These are phyloP conservation scores for Melanogaster broomeanus DNA, from an alignment of 768 basidiomycete species.

Conservation along the genomic window DNA sequence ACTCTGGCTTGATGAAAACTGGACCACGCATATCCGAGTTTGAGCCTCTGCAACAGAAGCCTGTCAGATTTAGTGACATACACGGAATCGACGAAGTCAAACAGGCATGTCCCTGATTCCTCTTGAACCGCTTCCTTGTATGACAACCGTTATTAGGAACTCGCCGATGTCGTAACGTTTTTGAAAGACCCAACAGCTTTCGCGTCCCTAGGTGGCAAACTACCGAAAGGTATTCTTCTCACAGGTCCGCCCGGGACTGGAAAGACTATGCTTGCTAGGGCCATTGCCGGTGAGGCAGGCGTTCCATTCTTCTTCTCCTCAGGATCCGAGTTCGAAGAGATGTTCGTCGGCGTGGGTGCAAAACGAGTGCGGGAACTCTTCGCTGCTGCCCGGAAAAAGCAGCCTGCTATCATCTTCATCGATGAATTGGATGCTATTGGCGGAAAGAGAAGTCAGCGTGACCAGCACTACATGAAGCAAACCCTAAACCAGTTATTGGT, in stretches of 20 bases:
- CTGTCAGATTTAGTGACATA: slow-evolving; percentile 91
- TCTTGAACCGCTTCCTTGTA: not conserved
- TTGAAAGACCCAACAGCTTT: slow-evolving; percentile 92
- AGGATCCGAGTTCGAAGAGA: slow-evolving; percentile 97
- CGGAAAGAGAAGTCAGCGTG: slow-evolving; percentile 79
- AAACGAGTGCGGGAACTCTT: slow-evolving; percentile 96
- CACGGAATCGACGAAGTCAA: slow-evolving; percentile 98
- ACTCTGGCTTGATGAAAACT: slow-evolving; percentile 89
- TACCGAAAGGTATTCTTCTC: slow-evolving; percentile 90
- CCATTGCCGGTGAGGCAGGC: slow-evolving; percentile 96
- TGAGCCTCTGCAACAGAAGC: slow-evolving; percentile 76
- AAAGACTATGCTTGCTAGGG: slow-evolving; percentile 81
- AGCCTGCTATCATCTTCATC: slow-evolving; percentile 98
- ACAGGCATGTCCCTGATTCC: slow-evolving; percentile 51
- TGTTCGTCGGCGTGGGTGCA: slow-evolving; percentile 95
- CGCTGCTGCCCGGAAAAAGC: slow-evolving; percentile 88
- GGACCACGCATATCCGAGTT: slow-evolving; percentile 82
- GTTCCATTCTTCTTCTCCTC: slow-evolving; percentile 98
- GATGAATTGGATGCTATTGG: slow-evolving; percentile 96
- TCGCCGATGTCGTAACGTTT: slow-evolving; percentile 94
- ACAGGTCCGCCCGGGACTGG: slow-evolving; percentile 95
- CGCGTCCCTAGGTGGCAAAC: slow-evolving; percentile 86
- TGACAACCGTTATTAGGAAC: slow-evolving; percentile 55
- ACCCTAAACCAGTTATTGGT: slow-evolving; percentile 95
- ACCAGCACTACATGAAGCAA: slow-evolving; percentile 90